phyloP scores from a whole-genome alignment of 2,329 filamentous ascomycete genomes.

The Pseudogymnoascus sp. region DNA sequence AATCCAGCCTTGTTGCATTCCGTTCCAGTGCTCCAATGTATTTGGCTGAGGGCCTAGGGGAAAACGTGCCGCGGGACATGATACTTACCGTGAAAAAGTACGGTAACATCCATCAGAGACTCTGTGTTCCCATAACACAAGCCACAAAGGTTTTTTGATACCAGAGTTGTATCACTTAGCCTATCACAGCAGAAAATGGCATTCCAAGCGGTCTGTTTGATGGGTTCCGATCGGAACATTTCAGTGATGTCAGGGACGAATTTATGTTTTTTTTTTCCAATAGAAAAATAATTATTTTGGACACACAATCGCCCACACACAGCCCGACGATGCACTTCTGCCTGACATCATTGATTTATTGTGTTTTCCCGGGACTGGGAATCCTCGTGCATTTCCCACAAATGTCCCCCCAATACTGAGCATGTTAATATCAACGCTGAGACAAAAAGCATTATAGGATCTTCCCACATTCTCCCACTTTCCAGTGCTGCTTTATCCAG shows the following conservation, averaged over 20 bases:
- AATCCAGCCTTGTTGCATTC: conserved; percentile 7
- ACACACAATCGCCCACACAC: conserved; percentile 31
- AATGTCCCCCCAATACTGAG: conserved; percentile 13
- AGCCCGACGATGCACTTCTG: conserved; percentile 38
- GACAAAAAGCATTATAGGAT: conserved; percentile 5
- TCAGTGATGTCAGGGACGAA: background rate
- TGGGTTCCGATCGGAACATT: background rate
- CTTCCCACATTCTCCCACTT: conserved; percentile 11
- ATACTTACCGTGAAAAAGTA: background rate
- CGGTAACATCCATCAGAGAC: background rate
- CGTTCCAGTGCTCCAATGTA: background rate
- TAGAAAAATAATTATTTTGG: conserved; percentile 13
- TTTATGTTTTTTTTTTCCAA: background rate
- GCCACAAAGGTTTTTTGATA: conserved; percentile 8
- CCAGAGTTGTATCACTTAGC: background rate
- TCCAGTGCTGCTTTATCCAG: conserved; percentile 20
- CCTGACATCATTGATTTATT: conserved; percentile 29
- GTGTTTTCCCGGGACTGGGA: background rate
- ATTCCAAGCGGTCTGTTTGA: background rate
- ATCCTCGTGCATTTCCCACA: conserved; percentile 9
- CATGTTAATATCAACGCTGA: background rate
- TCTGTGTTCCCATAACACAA: conserved; percentile 7
- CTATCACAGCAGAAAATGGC: background rate
- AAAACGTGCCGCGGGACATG: conserved; percentile 3
- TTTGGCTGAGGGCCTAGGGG: background rate